Conservation (phyloP, 768 basidiomycete species). For the Nidularia sp. region DNA sequence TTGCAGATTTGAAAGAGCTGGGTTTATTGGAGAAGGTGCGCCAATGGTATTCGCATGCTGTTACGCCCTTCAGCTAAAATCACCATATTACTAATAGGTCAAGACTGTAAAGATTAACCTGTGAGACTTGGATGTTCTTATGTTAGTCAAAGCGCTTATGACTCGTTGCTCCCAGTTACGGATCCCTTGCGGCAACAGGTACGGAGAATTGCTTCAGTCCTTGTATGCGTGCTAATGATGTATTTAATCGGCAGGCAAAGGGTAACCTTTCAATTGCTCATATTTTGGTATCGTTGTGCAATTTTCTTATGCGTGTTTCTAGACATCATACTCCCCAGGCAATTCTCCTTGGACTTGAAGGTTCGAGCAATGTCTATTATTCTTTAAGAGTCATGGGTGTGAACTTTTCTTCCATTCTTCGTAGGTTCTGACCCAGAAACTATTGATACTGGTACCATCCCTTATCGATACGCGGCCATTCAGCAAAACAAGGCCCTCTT, state of each 20-base stretch:
- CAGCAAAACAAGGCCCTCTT: conserved; percentile 58
- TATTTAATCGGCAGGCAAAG: conserved; percentile 52
- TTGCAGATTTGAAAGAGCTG: conserved; percentile 67
- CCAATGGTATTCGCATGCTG: neutral
- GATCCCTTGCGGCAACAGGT: conserved; percentile 92
- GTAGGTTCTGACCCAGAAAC: conserved; percentile 87
- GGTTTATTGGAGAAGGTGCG: conserved; percentile 60
- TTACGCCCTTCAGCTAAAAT: neutral
- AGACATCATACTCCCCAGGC: conserved; percentile 89
- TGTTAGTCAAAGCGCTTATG: too few species aligned
- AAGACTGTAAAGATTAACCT: conserved; percentile 80
- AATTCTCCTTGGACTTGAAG: conserved; percentile 79
- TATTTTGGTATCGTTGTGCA: conserved; percentile 10
- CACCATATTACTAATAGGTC: conserved; percentile 40
- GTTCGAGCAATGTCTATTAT: conserved; percentile 12
- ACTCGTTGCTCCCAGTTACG: conserved; percentile 52
- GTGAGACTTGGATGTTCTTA: conserved; percentile 21
- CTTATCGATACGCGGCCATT: conserved; percentile 70
- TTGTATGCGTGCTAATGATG: neutral
- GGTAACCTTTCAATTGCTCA: conserved; percentile 32
- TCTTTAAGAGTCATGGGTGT: too few species aligned
- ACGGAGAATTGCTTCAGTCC: neutral
- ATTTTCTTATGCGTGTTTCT: neutral
- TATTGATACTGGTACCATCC: conserved; percentile 82
- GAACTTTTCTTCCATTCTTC: neutral